Evolutionary conservation across 176 grass and related monocot genomes (phyloP), one percentile per base, ranked within the genome.

Genomic region (Bromus sterilis): DNA sequence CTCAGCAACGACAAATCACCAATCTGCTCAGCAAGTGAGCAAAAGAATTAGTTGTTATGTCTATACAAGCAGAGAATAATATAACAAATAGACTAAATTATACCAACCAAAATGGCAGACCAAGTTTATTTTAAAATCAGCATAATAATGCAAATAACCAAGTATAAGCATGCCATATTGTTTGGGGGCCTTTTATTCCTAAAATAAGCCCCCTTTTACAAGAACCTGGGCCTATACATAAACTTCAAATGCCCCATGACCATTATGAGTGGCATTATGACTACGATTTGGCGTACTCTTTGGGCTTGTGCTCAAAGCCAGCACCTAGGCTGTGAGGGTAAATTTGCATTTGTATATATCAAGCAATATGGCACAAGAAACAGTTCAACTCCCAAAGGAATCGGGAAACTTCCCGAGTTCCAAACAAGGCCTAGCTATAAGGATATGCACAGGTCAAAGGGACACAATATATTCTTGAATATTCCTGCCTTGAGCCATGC

Each of bases 1-100:
- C 56, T 88, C 82, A 98, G 9, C 66, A 89, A 79, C 82, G 89
- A 82, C 39, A 98, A 83, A 58, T 98, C 91, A 48, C 90, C 90
- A 56, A 98, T 81, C 91, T 95, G 82, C 56, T 39, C 72, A 86
- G 66, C 34, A 64, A 46, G 82, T 82, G 25, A 71, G 25, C 15
- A 56, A 65, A 0, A 56, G 16, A 70, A 21, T 72, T 64, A 70
- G 15, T 77, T 80, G 43, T 75, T 66, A 25, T 26, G 18, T 33
- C 48, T 25, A 56, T 49, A 39, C 11, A 77, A 33, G 34, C 7
- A 80, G 39, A 77, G 16, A 42, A 2, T 25, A 24, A 63, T 56
- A 64, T 63, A 44, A 12, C 10, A 57, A 64, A 49, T 39, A 80
- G 32, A 68, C 12, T 73, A 65, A 70, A 82, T 12, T 20, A 32